Base-by-base conservation (phyloP, 2,329 filamentous ascomycete species). In the Colletotrichum agaves region DNA sequence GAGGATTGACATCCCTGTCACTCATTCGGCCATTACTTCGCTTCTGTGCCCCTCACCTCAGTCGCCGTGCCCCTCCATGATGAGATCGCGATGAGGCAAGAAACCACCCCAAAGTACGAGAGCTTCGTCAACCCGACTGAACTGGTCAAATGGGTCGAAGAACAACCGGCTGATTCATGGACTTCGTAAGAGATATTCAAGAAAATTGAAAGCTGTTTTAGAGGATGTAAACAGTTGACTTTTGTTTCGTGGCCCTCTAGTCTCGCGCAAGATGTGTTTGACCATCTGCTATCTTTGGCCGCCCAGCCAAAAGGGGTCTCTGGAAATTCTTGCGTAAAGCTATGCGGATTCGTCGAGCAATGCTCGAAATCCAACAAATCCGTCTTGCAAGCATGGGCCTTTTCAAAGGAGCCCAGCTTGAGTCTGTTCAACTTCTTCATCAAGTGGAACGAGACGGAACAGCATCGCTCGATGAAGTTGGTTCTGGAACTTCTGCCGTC, bases 371-470 rank as follows among this genome's bases (percentile, higher is more conserved):
- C 88, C 3, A 70, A 73, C 13, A 81, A 82, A 10, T 69, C 77
- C 27, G 63, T 71, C 4, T 73, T 90, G 35, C 78, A 75, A 52
- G 70, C 73, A 10, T 87, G 87, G 81, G 85, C 85, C 1, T 89
- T 87, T 68, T 83, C 83, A 11, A 76, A 81, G 69, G 73, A 78
- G 33, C 83, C 85, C 3, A 82, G 80, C 19, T 71, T 83, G 57
- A 78, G 79, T 59, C 77, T 91, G 23, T 89, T 90, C 77, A 79
- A 85, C 61, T 90, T 89, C 73, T 91, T 88, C 73, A 80, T 90
- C 57, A 88, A 90, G 72, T 90, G 88, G 87, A 90, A 89, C 72
- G 88, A 90, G 72, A 87, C 86, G 63, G 88, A 90, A 73, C 85
- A 88, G 67, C 86, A 90, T 72, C 82, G 88, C 11, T 88, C 88